Conservation (phyloP, 2,329 filamentous ascomycete species). For the Penicillium sp. region DNA sequence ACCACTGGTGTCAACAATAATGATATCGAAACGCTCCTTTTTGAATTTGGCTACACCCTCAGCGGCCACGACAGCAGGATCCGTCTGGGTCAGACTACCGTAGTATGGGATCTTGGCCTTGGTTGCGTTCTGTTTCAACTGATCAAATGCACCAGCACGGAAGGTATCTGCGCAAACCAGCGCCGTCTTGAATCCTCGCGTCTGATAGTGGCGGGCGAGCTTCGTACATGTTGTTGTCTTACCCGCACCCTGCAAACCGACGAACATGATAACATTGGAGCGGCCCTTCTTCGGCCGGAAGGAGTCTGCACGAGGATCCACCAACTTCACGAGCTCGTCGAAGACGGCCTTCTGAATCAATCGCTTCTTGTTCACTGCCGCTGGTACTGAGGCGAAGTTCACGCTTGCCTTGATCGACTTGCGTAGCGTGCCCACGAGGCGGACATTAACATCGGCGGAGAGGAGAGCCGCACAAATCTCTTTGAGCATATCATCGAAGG, state of each 20-base stretch:
- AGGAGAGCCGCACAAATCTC: conserved; percentile 94
- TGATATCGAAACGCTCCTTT: conserved; percentile 96
- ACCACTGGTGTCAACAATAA: conserved; percentile 96
- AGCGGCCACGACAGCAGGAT: conserved; percentile 87
- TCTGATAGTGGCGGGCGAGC: conserved; percentile 89
- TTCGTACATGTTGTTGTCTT: conserved; percentile 99
- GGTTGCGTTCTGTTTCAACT: conserved; percentile 97
- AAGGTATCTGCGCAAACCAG: conserved; percentile 98
- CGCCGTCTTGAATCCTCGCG: conserved; percentile 85
- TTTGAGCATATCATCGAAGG: conserved; percentile 97
- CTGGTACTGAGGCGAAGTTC: conserved; percentile 89
- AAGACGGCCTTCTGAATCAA: conserved; percentile 97
- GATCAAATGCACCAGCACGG: conserved; percentile 95
- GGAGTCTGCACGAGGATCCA: conserved; percentile 89
- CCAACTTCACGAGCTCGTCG: conserved; percentile 90
- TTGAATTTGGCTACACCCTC: conserved; percentile 99
- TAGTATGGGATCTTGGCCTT: conserved; percentile 99
- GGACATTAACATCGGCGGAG: conserved; percentile 95
- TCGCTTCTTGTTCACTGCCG: conserved; percentile 95
- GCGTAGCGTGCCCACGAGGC: conserved; percentile 82
- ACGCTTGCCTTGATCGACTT: conserved; percentile 88
- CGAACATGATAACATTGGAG: conserved; percentile 98
- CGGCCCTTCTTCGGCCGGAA: conserved; percentile 98
- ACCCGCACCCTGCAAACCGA: conserved; percentile 92
- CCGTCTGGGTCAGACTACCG: conserved; percentile 91